phyloP scores from a whole-genome alignment of 2,329 filamentous ascomycete species.

The Teratosphaeria destructans region DNA sequence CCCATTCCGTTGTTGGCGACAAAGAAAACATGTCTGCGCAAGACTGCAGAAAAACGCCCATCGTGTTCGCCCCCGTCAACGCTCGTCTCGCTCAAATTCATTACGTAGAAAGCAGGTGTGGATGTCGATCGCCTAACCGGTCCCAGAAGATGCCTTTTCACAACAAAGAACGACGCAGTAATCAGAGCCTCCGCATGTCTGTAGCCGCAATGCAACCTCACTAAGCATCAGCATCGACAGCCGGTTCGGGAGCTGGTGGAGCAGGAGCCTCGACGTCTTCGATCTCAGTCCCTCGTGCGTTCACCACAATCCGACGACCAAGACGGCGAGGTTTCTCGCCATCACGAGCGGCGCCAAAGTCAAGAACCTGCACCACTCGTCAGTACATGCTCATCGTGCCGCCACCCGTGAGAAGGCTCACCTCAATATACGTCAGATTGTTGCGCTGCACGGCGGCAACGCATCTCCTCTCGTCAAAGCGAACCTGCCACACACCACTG shows the following conservation, averaged over 20 bases:
- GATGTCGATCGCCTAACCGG: too few species aligned
- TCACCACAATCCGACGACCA: constrained; percentile 60
- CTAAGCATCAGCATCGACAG: constrained; percentile 4
- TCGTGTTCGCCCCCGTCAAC: neutral
- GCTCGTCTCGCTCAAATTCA: neutral
- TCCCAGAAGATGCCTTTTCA: neutral
- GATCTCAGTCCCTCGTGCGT: constrained; percentile 26
- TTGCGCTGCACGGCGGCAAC: constrained; percentile 94
- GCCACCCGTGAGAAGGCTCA: constrained; percentile 36
- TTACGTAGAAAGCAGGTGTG: too few species aligned
- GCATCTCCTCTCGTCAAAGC: constrained; percentile 89
- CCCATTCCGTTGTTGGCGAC: neutral
- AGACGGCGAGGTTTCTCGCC: constrained; percentile 67
- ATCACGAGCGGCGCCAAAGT: constrained; percentile 90
- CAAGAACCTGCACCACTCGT: constrained; percentile 60
- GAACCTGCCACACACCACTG: constrained; percentile 97
- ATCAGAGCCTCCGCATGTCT: neutral
- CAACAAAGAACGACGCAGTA: neutral
- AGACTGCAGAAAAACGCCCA: neutral
- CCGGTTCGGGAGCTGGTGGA: neutral
- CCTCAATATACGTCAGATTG: constrained; percentile 89
- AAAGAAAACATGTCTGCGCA: neutral
- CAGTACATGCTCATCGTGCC: neutral
- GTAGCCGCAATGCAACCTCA: neutral
- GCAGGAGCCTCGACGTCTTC: constrained; percentile 20